Evolutionary conservation across 2,329 filamentous ascomycete genomes (phyloP).

Genomic region (Ophiostoma tasmaniense): DNA sequence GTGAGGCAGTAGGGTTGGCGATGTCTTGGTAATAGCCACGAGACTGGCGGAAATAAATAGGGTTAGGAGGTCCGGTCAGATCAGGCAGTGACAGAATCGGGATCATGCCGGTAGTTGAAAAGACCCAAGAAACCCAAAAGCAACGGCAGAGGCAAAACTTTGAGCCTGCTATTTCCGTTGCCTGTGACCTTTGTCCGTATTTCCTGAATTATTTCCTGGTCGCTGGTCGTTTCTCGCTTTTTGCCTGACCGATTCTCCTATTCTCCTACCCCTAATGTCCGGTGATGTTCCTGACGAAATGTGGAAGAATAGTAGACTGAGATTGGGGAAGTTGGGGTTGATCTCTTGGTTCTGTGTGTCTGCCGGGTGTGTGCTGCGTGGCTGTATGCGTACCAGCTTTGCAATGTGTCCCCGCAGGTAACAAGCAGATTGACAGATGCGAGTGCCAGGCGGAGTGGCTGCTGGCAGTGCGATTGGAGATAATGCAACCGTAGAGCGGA

Average conservation of each 20-base stretch:
- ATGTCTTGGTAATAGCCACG: background rate
- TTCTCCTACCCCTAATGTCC: background rate
- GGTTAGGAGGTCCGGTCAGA: background rate
- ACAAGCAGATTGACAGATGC: background rate
- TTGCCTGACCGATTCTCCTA: background rate
- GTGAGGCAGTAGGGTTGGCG: background rate
- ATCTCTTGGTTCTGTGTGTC: background rate
- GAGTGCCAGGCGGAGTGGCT: background rate
- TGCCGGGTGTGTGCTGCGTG: background rate
- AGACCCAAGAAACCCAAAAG: background rate
- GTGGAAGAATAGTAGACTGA: background rate
- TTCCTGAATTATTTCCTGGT: background rate
- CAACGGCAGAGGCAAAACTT: background rate
- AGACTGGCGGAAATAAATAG: background rate
- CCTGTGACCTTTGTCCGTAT: background rate
- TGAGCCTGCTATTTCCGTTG: background rate
- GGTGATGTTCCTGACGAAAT: background rate
- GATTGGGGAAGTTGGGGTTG: constrained; percentile 4
- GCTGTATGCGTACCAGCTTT: background rate
- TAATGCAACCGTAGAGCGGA: background rate
- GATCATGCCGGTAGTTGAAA: constrained; percentile 4
- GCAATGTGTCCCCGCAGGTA: background rate
- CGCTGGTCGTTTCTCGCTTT: background rate
- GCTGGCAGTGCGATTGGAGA: background rate
- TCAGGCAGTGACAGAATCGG: background rate